Percentiles rank a stretch among this genome's conserved stretches.
These are phyloP conservation scores for Avena insularis DNA, from an alignment of 176 grass and related monocot genomes.

Conservation along the genomic window DNA sequence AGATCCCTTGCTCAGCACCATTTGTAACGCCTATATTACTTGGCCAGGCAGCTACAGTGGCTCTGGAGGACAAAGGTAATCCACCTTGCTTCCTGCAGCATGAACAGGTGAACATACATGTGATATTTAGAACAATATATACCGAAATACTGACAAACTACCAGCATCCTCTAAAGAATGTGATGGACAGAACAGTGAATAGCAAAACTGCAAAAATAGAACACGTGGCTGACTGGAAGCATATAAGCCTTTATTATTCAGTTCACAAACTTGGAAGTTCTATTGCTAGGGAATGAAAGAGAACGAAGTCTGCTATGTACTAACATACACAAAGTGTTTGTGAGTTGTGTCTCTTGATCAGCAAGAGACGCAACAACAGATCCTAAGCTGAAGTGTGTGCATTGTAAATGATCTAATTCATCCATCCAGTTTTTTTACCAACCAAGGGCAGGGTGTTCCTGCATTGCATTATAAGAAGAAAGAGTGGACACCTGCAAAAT, in stretches of 20 bases:
- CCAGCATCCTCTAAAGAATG: slow-evolving; percentile 17
- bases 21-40: slow-evolving; percentile 36
- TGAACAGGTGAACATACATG: slow-evolving; percentile 37
- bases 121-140: slow-evolving; percentile 26
- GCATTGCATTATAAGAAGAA: not conserved
- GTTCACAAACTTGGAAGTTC: slow-evolving; percentile 14
- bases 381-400: slow-evolving; percentile 34
- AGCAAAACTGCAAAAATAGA: slow-evolving; percentile 22
- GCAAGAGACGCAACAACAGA: not conserved
- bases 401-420: slow-evolving; percentile 37
- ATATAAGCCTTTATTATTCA: slow-evolving; percentile 20
- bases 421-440: not conserved
- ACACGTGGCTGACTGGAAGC: slow-evolving; percentile 3
- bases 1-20: slow-evolving; percentile 39
- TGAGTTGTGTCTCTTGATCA: not conserved
- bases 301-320: not conserved
- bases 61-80: slow-evolving; percentile 62
- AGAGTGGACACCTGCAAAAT: not conserved
- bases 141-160: slow-evolving; percentile 8
- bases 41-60: slow-evolving; percentile 80
- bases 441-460: not conserved
- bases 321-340: not conserved
- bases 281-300: not conserved
- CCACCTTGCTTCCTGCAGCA: slow-evolving; percentile 70
- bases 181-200: slow-evolving; percentile 14